Base-by-base conservation (phyloP, 2,329 filamentous ascomycete genomes). In the Neopestalotiopsis sp. region DNA sequence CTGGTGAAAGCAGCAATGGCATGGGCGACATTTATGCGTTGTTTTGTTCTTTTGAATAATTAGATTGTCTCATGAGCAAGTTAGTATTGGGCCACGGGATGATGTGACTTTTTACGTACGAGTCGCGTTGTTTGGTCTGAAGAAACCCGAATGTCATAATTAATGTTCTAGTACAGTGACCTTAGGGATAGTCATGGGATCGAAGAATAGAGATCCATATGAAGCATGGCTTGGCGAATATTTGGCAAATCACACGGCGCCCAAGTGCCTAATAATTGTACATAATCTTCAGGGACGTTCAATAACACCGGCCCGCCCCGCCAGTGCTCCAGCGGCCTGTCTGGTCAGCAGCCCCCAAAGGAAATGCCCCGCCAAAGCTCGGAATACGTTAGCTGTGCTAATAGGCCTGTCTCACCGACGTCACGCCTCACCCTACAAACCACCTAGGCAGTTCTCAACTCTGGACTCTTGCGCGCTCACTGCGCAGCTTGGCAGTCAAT, bases 1-100 rank as follows among this genome's bases (percentile, higher is more conserved):
- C 81, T 49, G 88, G 85, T 7, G 86, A 81, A 67, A 90, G 79
- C 57, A 89, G 81, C 66, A 84, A 69, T 14, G 73, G 69, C 45
- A 67, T 69, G 66, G 71, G 73, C 42, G 63, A 34, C 66, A 68
- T 70, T 58, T 45, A 7, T 17, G 30, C 38, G 34, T 38, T 1
- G 34, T 10, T 38, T 38, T 38, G 34, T 38, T 10, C 10, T 38
- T 38, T 38, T 10, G 6, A 3, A 38, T 38, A 38, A 38, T 10
- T 6, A 2, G 34, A 38, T 6, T 10, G 34, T 38, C 34, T 28
- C 24, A 28, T 28, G 4, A 3, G 24, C 24, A 28, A 28, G 24
- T 28, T 2, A 28, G 24, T 28, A 4, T 28, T 28, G 24, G 24
- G 24, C 3, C 24, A 28, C 4, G 24, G 24, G 24, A 28, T 28